Evolutionary conservation across 2,329 filamentous ascomycete species (phyloP), one percentile per base, ranked within the genome.

Genomic region (Aspergillus sp.): DNA sequence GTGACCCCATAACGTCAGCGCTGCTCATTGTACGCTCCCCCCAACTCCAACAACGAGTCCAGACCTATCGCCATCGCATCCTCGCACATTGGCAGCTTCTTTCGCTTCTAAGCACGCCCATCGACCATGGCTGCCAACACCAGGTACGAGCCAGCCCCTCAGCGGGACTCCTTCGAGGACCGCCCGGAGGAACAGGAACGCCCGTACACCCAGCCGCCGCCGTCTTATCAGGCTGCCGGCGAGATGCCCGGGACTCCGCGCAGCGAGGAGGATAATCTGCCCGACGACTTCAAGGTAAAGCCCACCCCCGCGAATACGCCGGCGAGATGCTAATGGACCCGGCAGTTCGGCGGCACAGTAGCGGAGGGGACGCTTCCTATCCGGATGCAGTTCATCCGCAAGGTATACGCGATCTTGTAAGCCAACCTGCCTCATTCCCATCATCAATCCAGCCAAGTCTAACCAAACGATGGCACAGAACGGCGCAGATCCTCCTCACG

Each of bases 321-420:
- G n/a, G n/a, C n/a, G n/a, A 24, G 25, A 34, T 33, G 17, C 37
- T 49, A 28, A 49, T 30, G 16, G n/a, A n/a, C n/a, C 27, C 15
- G 13, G 31, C 17, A 86, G 83, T 96, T 93, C 55, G 91, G 89
- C 48, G 88, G 86, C 41, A 86, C 81, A 12, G 88, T 96, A 38
- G 81, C 88, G 45, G 91, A 96, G 68, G 89, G 85, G 29, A 93
- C 88, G 13, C 71, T 96, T 55, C 86, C 93, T 53, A 94, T 98
- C 57, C 83, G 89, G 48, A 93, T 95, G 78, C 84, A 91, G 63
- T 98, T 95, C 62, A 73, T 94, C 50, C 81, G 88, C 63, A 96
- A 96, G 71, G 91, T 98, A 56, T 98, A 98, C 67, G 82, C 86
- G 37, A 98, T 98, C 62, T 72, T 98, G 66, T 76, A 60, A 66